Evolutionary conservation across 306 rosid genomes (phyloP).

Genomic region (Medicago ruthenica): DNA sequence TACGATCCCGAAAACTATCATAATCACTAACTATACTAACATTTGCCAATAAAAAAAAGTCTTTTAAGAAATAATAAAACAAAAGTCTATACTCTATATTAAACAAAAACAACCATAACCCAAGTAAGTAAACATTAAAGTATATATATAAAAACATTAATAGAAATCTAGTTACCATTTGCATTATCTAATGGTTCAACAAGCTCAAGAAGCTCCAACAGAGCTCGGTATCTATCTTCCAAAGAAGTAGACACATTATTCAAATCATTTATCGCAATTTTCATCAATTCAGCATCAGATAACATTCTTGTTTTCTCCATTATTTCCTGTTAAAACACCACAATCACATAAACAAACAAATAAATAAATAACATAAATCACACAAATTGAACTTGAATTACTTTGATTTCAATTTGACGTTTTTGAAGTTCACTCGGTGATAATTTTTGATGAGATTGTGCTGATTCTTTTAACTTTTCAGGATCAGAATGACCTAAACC

Average conservation of each 20-base stretch:
- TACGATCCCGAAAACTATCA: too few species aligned
- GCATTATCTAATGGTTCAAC: conserved; percentile 89
- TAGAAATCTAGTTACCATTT: conserved; percentile 59
- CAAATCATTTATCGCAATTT: conserved; percentile 74
- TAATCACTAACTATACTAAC: too few species aligned
- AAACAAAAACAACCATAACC: background rate
- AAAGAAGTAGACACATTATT: conserved; percentile 68
- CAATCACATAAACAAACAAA: background rate
- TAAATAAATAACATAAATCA: conserved; percentile 12
- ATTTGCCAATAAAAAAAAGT: too few species aligned
- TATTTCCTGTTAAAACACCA: conserved; percentile 58
- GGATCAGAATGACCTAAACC: conserved; percentile 84
- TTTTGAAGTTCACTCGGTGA: conserved; percentile 59
- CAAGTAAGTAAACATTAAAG: background rate
- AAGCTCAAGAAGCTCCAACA: conserved; percentile 78
- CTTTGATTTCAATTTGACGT: conserved; percentile 78
- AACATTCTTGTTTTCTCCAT: conserved; percentile 76
- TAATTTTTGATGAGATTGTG: conserved; percentile 55
- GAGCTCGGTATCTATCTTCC: conserved; percentile 77
- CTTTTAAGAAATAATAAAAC: too few species aligned
- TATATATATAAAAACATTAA: background rate
- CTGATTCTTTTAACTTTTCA: conserved; percentile 65
- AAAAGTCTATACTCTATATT: too few species aligned
- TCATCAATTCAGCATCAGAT: conserved; percentile 86
- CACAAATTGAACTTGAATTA: conserved; percentile 27